Conservation (phyloP, 75 land plant genomes). For the Larix kaempferi region DNA sequence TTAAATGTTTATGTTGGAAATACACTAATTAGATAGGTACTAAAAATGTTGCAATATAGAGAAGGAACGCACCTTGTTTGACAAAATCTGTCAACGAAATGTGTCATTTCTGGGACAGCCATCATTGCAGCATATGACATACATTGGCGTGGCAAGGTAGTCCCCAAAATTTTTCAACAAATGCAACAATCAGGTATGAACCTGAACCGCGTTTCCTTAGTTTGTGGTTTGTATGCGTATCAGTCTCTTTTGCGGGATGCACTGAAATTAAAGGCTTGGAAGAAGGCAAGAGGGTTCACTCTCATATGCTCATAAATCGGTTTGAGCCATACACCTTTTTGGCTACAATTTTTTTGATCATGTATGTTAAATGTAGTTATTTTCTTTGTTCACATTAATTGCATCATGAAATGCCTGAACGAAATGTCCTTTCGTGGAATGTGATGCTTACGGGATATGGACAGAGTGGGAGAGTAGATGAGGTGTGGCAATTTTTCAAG, state of each 20-base stretch:
- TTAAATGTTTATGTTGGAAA: constrained; percentile 49
- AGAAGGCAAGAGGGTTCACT: not conserved
- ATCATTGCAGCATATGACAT: too few species aligned
- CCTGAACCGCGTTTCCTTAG: too few species aligned
- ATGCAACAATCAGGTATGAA: too few species aligned
- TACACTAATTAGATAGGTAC: constrained; percentile 46
- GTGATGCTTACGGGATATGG: too few species aligned
- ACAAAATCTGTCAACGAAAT: too few species aligned
- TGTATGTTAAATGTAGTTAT: not conserved
- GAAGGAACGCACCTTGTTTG: too few species aligned
- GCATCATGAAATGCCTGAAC: not conserved
- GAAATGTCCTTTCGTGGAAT: not conserved
- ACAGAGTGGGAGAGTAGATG: too few species aligned
- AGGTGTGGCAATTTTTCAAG: not conserved
- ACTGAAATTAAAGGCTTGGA: too few species aligned
- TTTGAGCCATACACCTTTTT: not conserved
- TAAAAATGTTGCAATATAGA: too few species aligned
- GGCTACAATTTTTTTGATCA: not conserved
- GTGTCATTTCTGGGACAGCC: too few species aligned
- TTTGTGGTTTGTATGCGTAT: constrained; percentile 26
- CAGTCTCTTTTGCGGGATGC: not conserved
- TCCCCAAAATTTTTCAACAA: too few species aligned
- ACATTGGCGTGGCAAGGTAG: too few species aligned
- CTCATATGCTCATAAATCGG: not conserved
- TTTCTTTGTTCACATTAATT: not conserved